Percentiles rank a stretch among this genome's conserved stretches.
Conservation (phyloP, 2,329 filamentous ascomycete genomes). For the Pyricularia sp. region DNA sequence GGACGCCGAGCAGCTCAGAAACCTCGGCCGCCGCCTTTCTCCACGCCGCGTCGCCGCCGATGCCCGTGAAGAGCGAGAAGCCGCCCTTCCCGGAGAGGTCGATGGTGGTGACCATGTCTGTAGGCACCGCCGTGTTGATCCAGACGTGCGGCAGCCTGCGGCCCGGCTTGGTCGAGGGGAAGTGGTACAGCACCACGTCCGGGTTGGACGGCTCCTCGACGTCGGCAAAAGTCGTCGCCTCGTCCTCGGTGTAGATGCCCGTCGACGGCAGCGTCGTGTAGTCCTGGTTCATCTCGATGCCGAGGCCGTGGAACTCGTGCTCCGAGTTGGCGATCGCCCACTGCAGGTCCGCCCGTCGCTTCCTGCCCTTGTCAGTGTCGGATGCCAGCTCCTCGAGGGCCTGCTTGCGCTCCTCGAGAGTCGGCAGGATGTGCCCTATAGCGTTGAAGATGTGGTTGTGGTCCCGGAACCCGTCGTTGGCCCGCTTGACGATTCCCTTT, state of each 20-base stretch:
- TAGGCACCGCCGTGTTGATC: slow-evolving; percentile 37
- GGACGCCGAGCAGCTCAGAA: slow-evolving; percentile 24
- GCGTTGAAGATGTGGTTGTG: slow-evolving; percentile 32
- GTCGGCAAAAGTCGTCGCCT: slow-evolving; percentile 14
- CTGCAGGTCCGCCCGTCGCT: slow-evolving; percentile 24
- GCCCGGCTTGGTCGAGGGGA: slow-evolving; percentile 43
- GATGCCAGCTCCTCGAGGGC: slow-evolving; percentile 28
- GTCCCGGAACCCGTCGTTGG: slow-evolving; percentile 43
- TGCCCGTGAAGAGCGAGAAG: slow-evolving; percentile 38
- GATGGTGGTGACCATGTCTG: slow-evolving; percentile 37
- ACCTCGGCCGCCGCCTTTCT: slow-evolving; percentile 31
- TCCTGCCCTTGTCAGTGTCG: slow-evolving; percentile 21
- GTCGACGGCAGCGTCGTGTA: slow-evolving; percentile 24
- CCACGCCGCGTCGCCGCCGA: slow-evolving; percentile 40
- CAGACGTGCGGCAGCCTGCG: slow-evolving; percentile 48
- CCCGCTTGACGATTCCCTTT: slow-evolving; percentile 32
- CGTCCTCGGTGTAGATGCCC: slow-evolving; percentile 31
- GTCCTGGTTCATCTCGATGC: slow-evolving; percentile 45
- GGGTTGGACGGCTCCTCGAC: slow-evolving; percentile 8
- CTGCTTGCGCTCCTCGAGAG: slow-evolving; percentile 22
- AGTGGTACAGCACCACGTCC: slow-evolving; percentile 28
- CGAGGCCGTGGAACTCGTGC: slow-evolving; percentile 41
- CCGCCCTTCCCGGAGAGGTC: slow-evolving; percentile 44
- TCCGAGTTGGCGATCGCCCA: slow-evolving; percentile 26
- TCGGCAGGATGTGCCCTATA: slow-evolving; percentile 27